A percentile compares a stretch with the other conserved stretches of the same genome.
Evolutionary conservation across 495 filamentous ascomycete species (phyloP).

Genomic region (Xylaria longipes): DNA sequence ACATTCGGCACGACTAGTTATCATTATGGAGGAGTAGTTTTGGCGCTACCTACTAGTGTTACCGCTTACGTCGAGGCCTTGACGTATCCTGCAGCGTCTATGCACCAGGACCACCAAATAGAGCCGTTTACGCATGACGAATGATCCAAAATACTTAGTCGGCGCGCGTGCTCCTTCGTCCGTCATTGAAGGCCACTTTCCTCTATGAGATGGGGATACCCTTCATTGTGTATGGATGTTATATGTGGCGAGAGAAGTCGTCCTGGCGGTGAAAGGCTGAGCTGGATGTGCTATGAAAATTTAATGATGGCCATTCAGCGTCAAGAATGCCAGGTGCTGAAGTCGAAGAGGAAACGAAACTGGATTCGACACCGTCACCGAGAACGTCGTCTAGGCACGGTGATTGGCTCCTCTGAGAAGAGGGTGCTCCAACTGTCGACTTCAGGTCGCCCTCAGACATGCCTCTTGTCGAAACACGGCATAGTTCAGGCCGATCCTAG

Average conservation of each 20-base stretch:
- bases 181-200: background rate
- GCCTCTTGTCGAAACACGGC: constrained; percentile 20
- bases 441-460: constrained; percentile 3
- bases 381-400: background rate
- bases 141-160: background rate
- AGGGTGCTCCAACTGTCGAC: constrained; percentile 6
- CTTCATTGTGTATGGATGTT: background rate
- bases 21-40: constrained; percentile 1
- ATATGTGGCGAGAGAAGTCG: background rate
- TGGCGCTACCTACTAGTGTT: constrained; percentile 4
- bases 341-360: constrained; percentile 4
- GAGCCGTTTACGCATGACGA: background rate
- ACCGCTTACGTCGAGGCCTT: constrained; percentile 15
- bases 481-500: constrained; percentile 22
- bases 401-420: background rate
- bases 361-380: background rate
- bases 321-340: background rate
- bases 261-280: background rate
- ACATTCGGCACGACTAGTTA: constrained; percentile 4
- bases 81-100: constrained; percentile 17
- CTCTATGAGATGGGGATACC: background rate
- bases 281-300: background rate
- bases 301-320: background rate
- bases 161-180: background rate
- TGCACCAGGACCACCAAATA: background rate